Percentiles rank a stretch among this genome's conserved stretches.
Evolutionary conservation across 2,329 filamentous ascomycete genomes (phyloP).

Genomic region (Aspergillus sp.): DNA sequence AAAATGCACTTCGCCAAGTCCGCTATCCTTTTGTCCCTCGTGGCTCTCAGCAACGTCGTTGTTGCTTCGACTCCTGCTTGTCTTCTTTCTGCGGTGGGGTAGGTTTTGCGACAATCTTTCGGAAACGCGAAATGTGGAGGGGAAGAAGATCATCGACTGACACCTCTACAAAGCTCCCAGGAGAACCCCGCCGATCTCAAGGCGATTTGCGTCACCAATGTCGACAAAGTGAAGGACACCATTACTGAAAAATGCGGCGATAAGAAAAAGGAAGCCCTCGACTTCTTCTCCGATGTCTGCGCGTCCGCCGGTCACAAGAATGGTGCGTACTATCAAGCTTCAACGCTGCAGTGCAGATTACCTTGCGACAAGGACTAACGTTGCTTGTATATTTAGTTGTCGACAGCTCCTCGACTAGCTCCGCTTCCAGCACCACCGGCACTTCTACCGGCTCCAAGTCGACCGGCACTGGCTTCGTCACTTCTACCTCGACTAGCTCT

Average conservation of each 20-base stretch:
- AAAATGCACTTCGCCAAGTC: constrained; percentile 44
- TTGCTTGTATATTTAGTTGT: constrained; percentile 8
- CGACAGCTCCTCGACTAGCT: constrained; percentile 9
- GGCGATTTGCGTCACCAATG: constrained; percentile 33
- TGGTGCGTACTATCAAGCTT: constrained; percentile 21
- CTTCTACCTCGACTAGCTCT: constrained; percentile 8
- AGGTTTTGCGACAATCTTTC: constrained; percentile 6
- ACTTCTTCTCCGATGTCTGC: constrained; percentile 36
- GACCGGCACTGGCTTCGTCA: constrained; percentile 17
- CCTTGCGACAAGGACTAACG: not conserved
- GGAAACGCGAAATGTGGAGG: not conserved
- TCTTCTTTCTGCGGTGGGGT: constrained; percentile 49
- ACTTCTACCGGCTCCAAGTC: constrained; percentile 22
- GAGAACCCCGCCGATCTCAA: constrained; percentile 34
- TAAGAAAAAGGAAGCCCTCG: constrained; percentile 28
- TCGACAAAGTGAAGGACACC: constrained; percentile 28
- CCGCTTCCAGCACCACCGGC: constrained; percentile 19
- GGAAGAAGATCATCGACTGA: constrained; percentile 14
- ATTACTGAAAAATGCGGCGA: constrained; percentile 33
- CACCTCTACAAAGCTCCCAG: constrained; percentile 22
- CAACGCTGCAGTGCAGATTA: too few relatives aligned
- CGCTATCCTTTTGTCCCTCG: constrained; percentile 38
- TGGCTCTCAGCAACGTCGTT: constrained; percentile 41
- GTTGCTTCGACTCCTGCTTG: constrained; percentile 47
- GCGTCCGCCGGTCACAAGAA: constrained; percentile 34